These are phyloP conservation scores for Phytophthora melonis DNA, from an alignment of 352 stramenopile species.

Conservation along the genomic window DNA sequence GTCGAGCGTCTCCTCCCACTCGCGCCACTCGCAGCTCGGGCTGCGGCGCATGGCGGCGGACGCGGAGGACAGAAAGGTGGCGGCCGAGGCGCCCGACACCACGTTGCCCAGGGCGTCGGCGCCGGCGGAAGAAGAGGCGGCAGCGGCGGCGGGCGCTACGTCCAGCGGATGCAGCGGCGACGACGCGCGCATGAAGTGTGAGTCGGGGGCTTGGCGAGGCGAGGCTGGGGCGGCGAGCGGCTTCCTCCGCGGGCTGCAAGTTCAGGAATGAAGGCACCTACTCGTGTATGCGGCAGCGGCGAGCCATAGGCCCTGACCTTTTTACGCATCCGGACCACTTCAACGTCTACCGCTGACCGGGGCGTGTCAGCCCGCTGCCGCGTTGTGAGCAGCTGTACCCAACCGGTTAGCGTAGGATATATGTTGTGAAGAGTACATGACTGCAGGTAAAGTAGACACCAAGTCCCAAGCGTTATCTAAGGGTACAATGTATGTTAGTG, in stretches of 20 bases:
- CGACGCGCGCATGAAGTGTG: constrained; percentile 29
- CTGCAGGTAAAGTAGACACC: no score
- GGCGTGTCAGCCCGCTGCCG: constrained; percentile 3
- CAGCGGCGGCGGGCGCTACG: constrained; percentile 1
- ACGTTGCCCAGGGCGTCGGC: background rate
- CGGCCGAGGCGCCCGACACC: background rate
- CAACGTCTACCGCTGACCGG: constrained; percentile 23
- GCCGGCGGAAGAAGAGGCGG: constrained; percentile 30
- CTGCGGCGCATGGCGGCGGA: constrained; percentile 32
- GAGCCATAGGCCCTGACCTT: background rate
- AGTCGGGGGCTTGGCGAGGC: background rate
- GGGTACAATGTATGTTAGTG: background rate
- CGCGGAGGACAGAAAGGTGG: constrained; percentile 5
- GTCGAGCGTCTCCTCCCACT: constrained; percentile 54
- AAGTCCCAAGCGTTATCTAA: background rate
- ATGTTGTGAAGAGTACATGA: no score
- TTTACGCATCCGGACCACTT: constrained; percentile 5
- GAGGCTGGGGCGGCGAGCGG: background rate
- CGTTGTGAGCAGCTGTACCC: background rate
- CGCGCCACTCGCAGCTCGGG: constrained; percentile 49
- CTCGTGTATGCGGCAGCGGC: background rate
- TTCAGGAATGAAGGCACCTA: constrained; percentile 30
- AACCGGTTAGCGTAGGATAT: no score
- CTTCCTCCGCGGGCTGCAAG: constrained; percentile 16
- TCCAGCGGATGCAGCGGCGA: constrained; percentile 33